Percentiles rank a stretch among this genome's conserved stretches.
phyloP scores from a whole-genome alignment of 202 grass and related monocot genomes.

The Thinopyrum obtusiflorum region DNA sequence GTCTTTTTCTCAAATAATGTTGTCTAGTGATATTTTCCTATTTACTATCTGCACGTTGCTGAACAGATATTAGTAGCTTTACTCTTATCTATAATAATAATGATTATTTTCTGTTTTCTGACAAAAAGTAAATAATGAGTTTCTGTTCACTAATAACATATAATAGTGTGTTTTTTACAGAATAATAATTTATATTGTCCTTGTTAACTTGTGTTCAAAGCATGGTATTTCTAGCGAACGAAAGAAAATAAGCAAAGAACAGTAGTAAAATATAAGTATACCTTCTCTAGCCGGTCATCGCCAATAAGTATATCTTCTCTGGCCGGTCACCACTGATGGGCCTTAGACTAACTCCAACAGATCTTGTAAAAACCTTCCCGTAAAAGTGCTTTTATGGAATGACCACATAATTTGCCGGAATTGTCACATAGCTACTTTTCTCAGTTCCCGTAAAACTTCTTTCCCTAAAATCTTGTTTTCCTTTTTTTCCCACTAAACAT shows the following conservation, averaged over 20 bases:
- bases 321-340: too few relatives aligned
- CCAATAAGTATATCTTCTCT: too few relatives aligned
- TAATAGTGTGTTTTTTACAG: neutral
- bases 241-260: neutral
- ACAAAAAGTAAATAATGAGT: neutral
- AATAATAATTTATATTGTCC: neutral
- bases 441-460: too few relatives aligned
- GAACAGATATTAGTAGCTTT: neutral
- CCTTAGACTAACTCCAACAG: too few relatives aligned
- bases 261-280: neutral
- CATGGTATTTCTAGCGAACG: neutral
- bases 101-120: neutral
- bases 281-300: too few relatives aligned
- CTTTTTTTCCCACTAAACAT: too few relatives aligned
- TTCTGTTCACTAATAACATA: neutral
- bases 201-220: too few relatives aligned
- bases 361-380: too few relatives aligned
- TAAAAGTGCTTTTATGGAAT: too few relatives aligned
- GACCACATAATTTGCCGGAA: too few relatives aligned
- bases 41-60: neutral
- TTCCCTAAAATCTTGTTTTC: too few relatives aligned
- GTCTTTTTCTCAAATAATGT: conserved; percentile 15
- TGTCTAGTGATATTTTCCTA: neutral
- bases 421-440: too few relatives aligned
- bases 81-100: neutral